Conservation (phyloP, 129 eudicot species). For the Oenanthe sinensis region DNA sequence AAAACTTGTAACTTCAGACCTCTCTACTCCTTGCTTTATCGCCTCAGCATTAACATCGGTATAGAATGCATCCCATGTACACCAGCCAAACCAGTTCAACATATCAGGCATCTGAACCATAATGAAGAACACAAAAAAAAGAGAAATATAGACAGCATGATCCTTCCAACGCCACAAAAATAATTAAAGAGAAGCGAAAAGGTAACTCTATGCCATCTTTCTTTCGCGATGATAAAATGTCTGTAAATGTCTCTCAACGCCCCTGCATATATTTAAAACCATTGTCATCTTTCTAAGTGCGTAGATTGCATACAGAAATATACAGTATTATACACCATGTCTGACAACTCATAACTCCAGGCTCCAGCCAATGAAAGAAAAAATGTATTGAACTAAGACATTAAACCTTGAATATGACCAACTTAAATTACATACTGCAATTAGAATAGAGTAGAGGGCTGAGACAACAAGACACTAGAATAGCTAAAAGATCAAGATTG, state of each 20-base stretch:
- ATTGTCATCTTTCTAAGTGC: conserved; percentile 3
- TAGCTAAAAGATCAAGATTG: not conserved
- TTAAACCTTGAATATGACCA: no score
- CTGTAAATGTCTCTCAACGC: conserved; percentile 72
- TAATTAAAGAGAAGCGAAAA: not conserved
- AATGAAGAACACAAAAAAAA: not conserved
- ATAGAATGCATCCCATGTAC: conserved; percentile 96
- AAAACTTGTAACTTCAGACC: conserved; percentile 27
- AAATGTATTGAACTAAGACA: not conserved
- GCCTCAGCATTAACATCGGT: conserved; percentile 77
- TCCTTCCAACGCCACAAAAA: not conserved
- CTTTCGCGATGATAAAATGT: conserved; percentile 82
- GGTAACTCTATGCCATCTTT: conserved; percentile 42
- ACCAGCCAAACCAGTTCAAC: conserved; percentile 99
- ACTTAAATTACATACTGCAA: not conserved
- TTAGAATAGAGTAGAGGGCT: not conserved
- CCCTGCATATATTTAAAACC: conserved; percentile 35
- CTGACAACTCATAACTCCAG: not conserved
- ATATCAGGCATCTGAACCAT: conserved; percentile 71
- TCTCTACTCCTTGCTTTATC: conserved; percentile 64
- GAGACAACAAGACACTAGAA: not conserved
- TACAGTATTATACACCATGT: not conserved
- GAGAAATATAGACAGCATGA: not conserved
- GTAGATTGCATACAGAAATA: not conserved
- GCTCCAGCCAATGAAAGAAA: not conserved